Percentiles rank a stretch among this genome's conserved stretches.
Conservation (phyloP, 176 grass and related monocot genomes). For the Metroxylon sagu region DNA sequence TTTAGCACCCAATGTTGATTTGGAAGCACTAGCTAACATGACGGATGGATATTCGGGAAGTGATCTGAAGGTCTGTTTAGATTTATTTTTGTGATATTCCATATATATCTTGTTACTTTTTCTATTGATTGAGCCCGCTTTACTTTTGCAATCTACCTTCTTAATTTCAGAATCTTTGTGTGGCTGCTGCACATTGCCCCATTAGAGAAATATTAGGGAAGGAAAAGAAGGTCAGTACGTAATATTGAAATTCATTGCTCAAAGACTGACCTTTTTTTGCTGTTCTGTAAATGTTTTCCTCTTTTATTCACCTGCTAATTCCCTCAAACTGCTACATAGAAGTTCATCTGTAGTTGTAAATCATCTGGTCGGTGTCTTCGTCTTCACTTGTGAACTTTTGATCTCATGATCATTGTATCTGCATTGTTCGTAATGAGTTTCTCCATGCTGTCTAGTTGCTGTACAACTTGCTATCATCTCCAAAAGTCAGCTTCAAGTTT, state of each 20-base stretch:
- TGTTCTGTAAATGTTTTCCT: neutral
- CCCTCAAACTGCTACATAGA: no score
- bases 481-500: no score
- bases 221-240: constrained; percentile 73
- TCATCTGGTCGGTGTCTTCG: no score
- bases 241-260: neutral
- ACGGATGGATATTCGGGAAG: constrained; percentile 98
- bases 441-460: no score
- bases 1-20: constrained; percentile 58
- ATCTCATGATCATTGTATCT: no score
- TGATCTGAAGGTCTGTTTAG: constrained; percentile 74
- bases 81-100: constrained; percentile 6
- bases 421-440: no score
- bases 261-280: constrained; percentile 2
- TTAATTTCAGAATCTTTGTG: constrained; percentile 62
- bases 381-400: no score
- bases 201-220: constrained; percentile 94
- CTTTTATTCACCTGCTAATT: neutral
- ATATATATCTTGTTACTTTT: no score
- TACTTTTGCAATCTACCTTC: neutral
- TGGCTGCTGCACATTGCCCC: constrained; percentile 81
- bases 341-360: no score
- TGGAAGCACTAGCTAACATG: constrained; percentile 63
- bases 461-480: no score
- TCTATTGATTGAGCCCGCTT: neutral